phyloP scores from a whole-genome alignment of 192 early-diverging fungal species.

The Geranomyces variabilis region DNA sequence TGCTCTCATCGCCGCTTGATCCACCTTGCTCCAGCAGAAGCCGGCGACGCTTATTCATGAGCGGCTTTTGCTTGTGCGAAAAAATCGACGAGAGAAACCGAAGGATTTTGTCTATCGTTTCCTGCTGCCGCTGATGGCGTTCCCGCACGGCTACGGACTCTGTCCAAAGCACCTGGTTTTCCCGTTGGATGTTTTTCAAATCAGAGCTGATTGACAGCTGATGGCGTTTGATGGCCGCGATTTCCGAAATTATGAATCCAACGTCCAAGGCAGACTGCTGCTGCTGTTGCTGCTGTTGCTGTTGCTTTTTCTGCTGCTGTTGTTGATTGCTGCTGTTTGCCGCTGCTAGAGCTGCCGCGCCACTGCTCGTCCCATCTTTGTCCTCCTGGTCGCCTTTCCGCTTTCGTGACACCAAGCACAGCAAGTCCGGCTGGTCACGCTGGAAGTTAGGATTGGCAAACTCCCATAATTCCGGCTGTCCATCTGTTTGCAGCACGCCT shows the following conservation, averaged over 20 bases:
- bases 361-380: neutral
- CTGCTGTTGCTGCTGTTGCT: constrained; percentile 11
- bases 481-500: constrained; percentile 79
- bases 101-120: constrained; percentile 92
- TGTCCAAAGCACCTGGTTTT: constrained; percentile 89
- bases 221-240: constrained; percentile 86
- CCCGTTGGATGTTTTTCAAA: constrained; percentile 81
- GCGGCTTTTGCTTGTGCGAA: constrained; percentile 43
- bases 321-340: constrained; percentile 7
- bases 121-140: constrained; percentile 83
- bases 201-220: constrained; percentile 87
- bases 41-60: constrained; percentile 40
- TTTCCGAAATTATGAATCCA: constrained; percentile 62
- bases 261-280: constrained; percentile 39
- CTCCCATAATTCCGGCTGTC: constrained; percentile 84
- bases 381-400: constrained; percentile 46
- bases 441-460: constrained; percentile 91
- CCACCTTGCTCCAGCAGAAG: constrained; percentile 31
- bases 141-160: constrained; percentile 76
- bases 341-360: neutral
- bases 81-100: constrained; percentile 89
- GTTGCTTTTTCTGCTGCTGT: constrained; percentile 13
- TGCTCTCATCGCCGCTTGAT: neutral
- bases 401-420: constrained; percentile 86
- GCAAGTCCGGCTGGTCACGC: constrained; percentile 84